A percentile compares a stretch with the other conserved stretches of the same genome.
phyloP scores from a whole-genome alignment of 2,329 filamentous ascomycete genomes.

The Diaporthe longicolla region DNA sequence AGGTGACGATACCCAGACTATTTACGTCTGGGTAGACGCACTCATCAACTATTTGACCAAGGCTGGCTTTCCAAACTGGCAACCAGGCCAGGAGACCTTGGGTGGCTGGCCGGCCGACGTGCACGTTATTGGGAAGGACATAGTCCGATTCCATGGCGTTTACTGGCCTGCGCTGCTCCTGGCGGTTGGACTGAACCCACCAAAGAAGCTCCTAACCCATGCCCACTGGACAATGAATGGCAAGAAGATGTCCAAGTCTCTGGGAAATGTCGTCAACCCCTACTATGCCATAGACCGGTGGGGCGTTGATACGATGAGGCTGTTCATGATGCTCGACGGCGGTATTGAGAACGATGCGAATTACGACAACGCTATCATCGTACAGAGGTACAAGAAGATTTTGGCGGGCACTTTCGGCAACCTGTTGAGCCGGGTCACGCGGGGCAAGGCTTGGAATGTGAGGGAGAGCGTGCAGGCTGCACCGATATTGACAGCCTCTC shows the following conservation, averaged over 20 bases:
- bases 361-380: slow-evolving; percentile 85
- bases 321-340: slow-evolving; percentile 87
- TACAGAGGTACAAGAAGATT: slow-evolving; percentile 82
- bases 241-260: slow-evolving; percentile 96
- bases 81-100: slow-evolving; percentile 72
- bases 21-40: slow-evolving; percentile 98
- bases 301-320: slow-evolving; percentile 89
- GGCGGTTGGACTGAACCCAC: slow-evolving; percentile 84
- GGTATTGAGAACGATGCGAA: slow-evolving; percentile 83
- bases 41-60: slow-evolving; percentile 94
- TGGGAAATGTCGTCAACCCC: slow-evolving; percentile 95
- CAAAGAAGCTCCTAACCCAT: slow-evolving; percentile 86
- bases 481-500: slow-evolving; percentile 20
- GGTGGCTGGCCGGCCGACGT: slow-evolving; percentile 91
- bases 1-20: slow-evolving; percentile 86
- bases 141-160: slow-evolving; percentile 94
- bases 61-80: slow-evolving; percentile 84
- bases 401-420: slow-evolving; percentile 87
- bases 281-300: slow-evolving; percentile 92
- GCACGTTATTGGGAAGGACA: slow-evolving; percentile 97
- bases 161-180: slow-evolving; percentile 99
- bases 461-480: slow-evolving; percentile 66
- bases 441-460: slow-evolving; percentile 78
- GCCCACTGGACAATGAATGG: slow-evolving; percentile 95
- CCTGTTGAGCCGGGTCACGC: slow-evolving; percentile 78